Percentiles rank a stretch among this genome's conserved stretches.
These are phyloP conservation scores for Saccharomyces pastorianus DNA, from an alignment of 1,139 yeast genomes.

Conservation along the genomic window DNA sequence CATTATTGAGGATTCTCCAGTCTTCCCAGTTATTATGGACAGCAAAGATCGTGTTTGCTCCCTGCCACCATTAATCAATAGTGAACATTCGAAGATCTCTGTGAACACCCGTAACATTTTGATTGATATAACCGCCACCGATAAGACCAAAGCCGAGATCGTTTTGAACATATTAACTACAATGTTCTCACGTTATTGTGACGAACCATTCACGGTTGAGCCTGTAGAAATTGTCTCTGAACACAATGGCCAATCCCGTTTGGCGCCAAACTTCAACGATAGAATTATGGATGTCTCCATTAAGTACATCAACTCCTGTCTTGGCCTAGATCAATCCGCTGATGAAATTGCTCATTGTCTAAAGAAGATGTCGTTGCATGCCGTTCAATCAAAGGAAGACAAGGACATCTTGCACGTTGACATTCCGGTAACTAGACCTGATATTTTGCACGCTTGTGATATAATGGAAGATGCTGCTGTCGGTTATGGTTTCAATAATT, in stretches of 20 bases:
- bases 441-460: constrained; percentile 94
- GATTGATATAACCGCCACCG: constrained; percentile 93
- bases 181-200: constrained; percentile 87
- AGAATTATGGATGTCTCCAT: constrained; percentile 70
- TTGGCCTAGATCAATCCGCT: constrained; percentile 68
- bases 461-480: constrained; percentile 98
- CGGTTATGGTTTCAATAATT: constrained; percentile 89
- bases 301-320: constrained; percentile 81
- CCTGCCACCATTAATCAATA: constrained; percentile 94
- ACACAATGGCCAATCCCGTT: constrained; percentile 71
- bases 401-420: constrained; percentile 54
- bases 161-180: constrained; percentile 89
- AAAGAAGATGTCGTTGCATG: constrained; percentile 72
- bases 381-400: constrained; percentile 45
- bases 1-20: constrained; percentile 82
- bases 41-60: constrained; percentile 73
- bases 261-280: constrained; percentile 65
- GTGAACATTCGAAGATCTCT: constrained; percentile 82
- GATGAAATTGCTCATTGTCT: constrained; percentile 63
- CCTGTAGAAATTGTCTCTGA: constrained; percentile 79
- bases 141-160: constrained; percentile 82
- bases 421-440: constrained; percentile 92
- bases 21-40: constrained; percentile 85
- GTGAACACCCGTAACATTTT: constrained; percentile 79
- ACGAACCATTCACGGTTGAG: constrained; percentile 71